Evolutionary conservation across 2,329 filamentous ascomycete genomes (phyloP).

Genomic region (Ophiostoma quercus): DNA sequence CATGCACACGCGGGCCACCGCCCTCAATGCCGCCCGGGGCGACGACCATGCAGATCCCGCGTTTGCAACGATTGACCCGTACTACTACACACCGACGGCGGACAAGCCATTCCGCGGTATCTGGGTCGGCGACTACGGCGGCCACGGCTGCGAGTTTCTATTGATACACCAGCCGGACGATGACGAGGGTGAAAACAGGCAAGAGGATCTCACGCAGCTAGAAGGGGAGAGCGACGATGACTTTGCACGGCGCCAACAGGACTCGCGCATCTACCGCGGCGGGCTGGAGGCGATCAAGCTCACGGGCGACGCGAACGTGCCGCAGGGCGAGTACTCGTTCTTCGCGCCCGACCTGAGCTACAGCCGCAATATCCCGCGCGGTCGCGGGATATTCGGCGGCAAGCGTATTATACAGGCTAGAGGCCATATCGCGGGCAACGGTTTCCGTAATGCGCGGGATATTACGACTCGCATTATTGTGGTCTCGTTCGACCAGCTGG

Average conservation of each 20-base stretch:
- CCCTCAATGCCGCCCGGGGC: background rate
- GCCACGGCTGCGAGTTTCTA: constrained; percentile 84
- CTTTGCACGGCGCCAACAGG: constrained; percentile 26
- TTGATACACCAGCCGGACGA: constrained; percentile 66
- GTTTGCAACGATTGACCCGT: constrained; percentile 64
- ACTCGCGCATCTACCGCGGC: constrained; percentile 55
- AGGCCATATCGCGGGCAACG: constrained; percentile 19
- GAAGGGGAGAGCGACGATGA: constrained; percentile 34
- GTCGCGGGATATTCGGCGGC: constrained; percentile 58
- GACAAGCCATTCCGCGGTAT: constrained; percentile 83
- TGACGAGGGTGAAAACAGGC: constrained; percentile 24
- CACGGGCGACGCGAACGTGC: constrained; percentile 86
- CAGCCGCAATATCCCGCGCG: constrained; percentile 56
- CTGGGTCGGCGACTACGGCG: constrained; percentile 85
- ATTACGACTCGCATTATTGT: constrained; percentile 73
- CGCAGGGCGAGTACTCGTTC: constrained; percentile 79
- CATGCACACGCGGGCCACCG: constrained; percentile 66
- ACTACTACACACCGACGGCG: constrained; percentile 71
- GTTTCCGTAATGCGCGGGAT: constrained; percentile 47
- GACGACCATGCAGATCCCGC: constrained; percentile 37
- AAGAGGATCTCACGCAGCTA: constrained; percentile 36
- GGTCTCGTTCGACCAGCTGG: constrained; percentile 68
- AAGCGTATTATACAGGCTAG: constrained; percentile 65
- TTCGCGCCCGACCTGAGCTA: constrained; percentile 71
- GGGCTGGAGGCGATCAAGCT: constrained; percentile 80